These are phyloP conservation scores for Phlyctochytrium arcticum DNA, from an alignment of 192 early-diverging fungal species.

Conservation along the genomic window DNA sequence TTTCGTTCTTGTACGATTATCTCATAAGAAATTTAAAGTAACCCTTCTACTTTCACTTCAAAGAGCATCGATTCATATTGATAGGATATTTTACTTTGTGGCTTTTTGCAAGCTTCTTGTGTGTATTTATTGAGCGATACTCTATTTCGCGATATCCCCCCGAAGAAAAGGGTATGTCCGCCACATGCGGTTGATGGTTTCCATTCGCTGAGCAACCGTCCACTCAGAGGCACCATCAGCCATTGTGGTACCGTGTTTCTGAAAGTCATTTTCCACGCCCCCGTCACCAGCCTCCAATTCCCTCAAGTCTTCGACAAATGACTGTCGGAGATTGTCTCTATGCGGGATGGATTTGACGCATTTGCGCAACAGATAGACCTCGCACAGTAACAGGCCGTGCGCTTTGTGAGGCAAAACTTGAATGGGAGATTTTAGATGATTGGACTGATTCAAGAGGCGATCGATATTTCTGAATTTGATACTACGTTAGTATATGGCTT, in stretches of 20 bases:
- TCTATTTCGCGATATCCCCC: slow-evolving; percentile 12
- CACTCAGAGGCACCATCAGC: slow-evolving; percentile 30
- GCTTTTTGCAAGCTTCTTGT: too few species aligned
- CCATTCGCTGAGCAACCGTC: slow-evolving; percentile 48
- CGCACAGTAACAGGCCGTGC: slow-evolving; percentile 63
- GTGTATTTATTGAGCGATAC: too few species aligned
- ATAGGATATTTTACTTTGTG: too few species aligned
- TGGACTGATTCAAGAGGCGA: slow-evolving; percentile 45
- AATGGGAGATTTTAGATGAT: neutral
- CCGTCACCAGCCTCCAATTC: slow-evolving; percentile 58
- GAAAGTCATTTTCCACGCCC: neutral
- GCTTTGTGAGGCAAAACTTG: slow-evolving; percentile 45
- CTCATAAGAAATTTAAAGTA: too few species aligned
- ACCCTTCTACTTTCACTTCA: too few species aligned
- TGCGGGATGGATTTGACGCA: slow-evolving; percentile 44
- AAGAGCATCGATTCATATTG: too few species aligned
- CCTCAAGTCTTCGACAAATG: slow-evolving; percentile 74
- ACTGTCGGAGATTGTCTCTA: slow-evolving; percentile 43
- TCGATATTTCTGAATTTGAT: slow-evolving; percentile 41
- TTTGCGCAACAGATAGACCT: slow-evolving; percentile 54
- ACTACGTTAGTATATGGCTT: too few species aligned
- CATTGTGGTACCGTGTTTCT: neutral
- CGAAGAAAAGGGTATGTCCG: slow-evolving; percentile 56
- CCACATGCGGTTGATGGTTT: slow-evolving; percentile 60
- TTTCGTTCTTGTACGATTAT: too few species aligned